These are phyloP conservation scores for Lasiosphaeria ovina DNA, from an alignment of 495 filamentous ascomycete species.

Conservation along the genomic window DNA sequence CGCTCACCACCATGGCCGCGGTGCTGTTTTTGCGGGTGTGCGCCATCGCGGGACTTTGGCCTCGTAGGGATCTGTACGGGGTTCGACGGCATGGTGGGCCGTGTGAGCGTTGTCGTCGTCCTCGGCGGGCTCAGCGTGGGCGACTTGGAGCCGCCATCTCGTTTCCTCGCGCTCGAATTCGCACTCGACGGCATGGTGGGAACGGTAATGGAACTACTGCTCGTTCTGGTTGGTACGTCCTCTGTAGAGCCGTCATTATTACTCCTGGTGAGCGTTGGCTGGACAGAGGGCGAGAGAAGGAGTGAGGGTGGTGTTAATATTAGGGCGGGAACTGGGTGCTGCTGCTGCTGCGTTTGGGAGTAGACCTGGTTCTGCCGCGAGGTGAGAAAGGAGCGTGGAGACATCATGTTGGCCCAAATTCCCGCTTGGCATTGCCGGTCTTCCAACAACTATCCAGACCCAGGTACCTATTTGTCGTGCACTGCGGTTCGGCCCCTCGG, in stretches of 20 bases:
- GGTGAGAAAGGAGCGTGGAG: slow-evolving; percentile 38
- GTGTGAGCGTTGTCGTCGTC: slow-evolving; percentile 30
- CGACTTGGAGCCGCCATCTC: slow-evolving; percentile 22
- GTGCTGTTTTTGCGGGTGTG: slow-evolving; percentile 28
- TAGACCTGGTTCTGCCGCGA: slow-evolving; percentile 23
- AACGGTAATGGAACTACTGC: slow-evolving; percentile 12
- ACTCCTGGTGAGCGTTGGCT: slow-evolving; percentile 12
- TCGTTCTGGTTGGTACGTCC: slow-evolving; percentile 14
- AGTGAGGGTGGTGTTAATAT: background rate
- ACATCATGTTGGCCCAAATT: slow-evolving; percentile 33
- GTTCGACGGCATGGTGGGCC: slow-evolving; percentile 39
- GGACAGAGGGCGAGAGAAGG: background rate
- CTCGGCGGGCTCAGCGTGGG: slow-evolving; percentile 28
- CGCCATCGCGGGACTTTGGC: slow-evolving; percentile 33
- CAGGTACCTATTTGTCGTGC: slow-evolving; percentile 13
- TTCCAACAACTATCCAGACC: background rate
- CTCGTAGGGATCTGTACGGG: slow-evolving; percentile 47
- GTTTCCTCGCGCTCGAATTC: slow-evolving; percentile 4
- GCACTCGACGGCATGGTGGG: slow-evolving; percentile 28
- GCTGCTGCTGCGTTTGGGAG: slow-evolving; percentile 10
- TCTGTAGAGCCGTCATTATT: slow-evolving; percentile 31
- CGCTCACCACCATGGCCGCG: slow-evolving; percentile 23
- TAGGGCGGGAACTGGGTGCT: background rate
- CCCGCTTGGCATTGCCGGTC: slow-evolving; percentile 14
- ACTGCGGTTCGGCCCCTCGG: slow-evolving; percentile 21